Evolutionary conservation across 2,329 filamentous ascomycete genomes (phyloP).

Genomic region (Fusarium mangiferae): DNA sequence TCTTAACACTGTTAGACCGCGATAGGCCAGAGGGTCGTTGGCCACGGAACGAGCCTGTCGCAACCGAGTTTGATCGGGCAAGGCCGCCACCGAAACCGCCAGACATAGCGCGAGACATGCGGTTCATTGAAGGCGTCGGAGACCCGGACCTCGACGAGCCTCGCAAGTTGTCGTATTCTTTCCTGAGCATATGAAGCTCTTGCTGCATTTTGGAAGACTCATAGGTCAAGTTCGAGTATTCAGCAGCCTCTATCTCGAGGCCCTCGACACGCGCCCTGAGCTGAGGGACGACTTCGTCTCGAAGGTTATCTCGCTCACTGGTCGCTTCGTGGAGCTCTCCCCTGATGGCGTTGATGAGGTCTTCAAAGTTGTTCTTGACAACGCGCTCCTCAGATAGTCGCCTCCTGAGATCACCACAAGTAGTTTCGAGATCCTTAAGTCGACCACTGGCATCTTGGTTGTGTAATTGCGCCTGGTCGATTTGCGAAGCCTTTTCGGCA

Average conservation of each 20-base stretch:
- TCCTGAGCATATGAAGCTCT: constrained; percentile 77
- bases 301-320: constrained; percentile 91
- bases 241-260: constrained; percentile 77
- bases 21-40: constrained; percentile 58
- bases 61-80: constrained; percentile 74
- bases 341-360: constrained; percentile 84
- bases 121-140: constrained; percentile 38
- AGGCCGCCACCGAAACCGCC: constrained; percentile 67
- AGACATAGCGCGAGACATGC: constrained; percentile 48
- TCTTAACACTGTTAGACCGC: constrained; percentile 69
- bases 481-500: constrained; percentile 78
- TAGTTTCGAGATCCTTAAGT: constrained; percentile 80
- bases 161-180: constrained; percentile 71
- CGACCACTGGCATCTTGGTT: constrained; percentile 67
- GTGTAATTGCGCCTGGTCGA: constrained; percentile 65
- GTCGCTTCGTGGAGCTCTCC: constrained; percentile 83
- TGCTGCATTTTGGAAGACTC: constrained; percentile 89
- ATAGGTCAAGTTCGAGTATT: constrained; percentile 78
- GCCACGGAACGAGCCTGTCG: constrained; percentile 61
- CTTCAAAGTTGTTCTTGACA: constrained; percentile 93
- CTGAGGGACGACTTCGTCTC: constrained; percentile 87
- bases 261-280: constrained; percentile 80
- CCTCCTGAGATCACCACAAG: constrained; percentile 84
- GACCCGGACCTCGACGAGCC: constrained; percentile 47
- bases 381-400: constrained; percentile 86